A percentile compares a stretch with the other conserved stretches of the same genome.
These are phyloP conservation scores for Fusarium brachygibbosum DNA, from an alignment of 2,329 filamentous ascomycete species.

Conservation along the genomic window DNA sequence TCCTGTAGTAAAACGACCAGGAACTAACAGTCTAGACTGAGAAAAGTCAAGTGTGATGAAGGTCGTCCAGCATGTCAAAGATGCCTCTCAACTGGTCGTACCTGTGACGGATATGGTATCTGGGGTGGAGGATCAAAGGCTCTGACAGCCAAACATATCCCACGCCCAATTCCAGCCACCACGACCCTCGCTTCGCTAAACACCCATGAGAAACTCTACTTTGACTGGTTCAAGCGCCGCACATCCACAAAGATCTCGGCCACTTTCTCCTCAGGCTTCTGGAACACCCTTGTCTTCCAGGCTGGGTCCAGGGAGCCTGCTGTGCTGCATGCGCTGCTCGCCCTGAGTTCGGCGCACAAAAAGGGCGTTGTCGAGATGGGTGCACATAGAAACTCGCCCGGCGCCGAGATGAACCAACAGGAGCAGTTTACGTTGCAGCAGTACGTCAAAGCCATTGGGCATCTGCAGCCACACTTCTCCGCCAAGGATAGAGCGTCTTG, in stretches of 20 bases:
- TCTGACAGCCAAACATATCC: slow-evolving; percentile 6
- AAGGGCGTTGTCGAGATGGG: slow-evolving; percentile 20
- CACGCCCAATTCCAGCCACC: slow-evolving; percentile 1
- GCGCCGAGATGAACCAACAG: slow-evolving; percentile 18
- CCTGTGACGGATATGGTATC: slow-evolving; percentile 42
- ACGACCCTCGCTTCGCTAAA: slow-evolving; percentile 14
- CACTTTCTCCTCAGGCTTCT: slow-evolving; percentile 55
- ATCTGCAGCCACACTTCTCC: slow-evolving; percentile 54
- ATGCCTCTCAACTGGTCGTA: slow-evolving; percentile 37
- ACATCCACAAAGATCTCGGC: slow-evolving; percentile 56
- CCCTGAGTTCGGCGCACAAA: slow-evolving; percentile 55
- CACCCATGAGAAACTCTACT: slow-evolving; percentile 28
- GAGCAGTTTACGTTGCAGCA: slow-evolving; percentile 50
- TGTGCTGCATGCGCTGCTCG: slow-evolving; percentile 57
- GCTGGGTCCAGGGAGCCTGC: slow-evolving; percentile 55
- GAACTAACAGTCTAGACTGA: slow-evolving; percentile 12
- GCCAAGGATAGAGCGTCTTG: slow-evolving; percentile 48
- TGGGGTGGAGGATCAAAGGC: slow-evolving; percentile 36
- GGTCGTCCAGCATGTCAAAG: slow-evolving; percentile 36
- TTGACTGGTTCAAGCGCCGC: slow-evolving; percentile 53
- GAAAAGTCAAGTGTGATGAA: slow-evolving; percentile 42
- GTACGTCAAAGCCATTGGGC: slow-evolving; percentile 56
- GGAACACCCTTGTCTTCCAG: slow-evolving; percentile 56
- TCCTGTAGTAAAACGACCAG: neutral
- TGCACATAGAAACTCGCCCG: slow-evolving; percentile 2